Evolutionary conservation across 2,329 filamentous ascomycete genomes (phyloP), one percentile per base, ranked within the genome.

Genomic region (Sarocladium strictum): DNA sequence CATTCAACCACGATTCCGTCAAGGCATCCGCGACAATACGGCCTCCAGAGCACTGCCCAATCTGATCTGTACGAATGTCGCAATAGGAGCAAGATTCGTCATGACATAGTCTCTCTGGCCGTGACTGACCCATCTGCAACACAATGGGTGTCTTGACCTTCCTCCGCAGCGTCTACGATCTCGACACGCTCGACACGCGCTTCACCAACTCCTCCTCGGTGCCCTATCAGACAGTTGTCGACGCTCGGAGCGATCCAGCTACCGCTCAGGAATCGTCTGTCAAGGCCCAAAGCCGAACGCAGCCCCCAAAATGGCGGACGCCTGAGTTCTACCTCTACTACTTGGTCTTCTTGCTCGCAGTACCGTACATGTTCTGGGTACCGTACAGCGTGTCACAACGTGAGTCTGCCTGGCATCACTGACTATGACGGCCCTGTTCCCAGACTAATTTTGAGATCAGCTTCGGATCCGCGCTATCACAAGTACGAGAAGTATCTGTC

Each of bases 351-450:
- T 58, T 78, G 27, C 66, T 81, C 5, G 77, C 76, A 54, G 77
- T 97, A 24, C 90, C 90, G 9, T 80, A 85, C 63, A 99, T 99
- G 92, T 90, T 96, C 72, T 96, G 90, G 76, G 78, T 86, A n/a
- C 86, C 87, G 10, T 89, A 91, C 61, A 83, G 89, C 71, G 90
- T 96, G 45, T 99, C 94, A 23, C 81, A 85, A 72, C 80, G 92
- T 92, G 71, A 56, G 78, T 75, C 38, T 12, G 5, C 4, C 32
- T 51, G 11, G 15, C 3, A 17, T n/a, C n/a, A n/a, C n/a, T n/a
- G n/a, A n/a, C n/a, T n/a, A n/a, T n/a, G n/a, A n/a, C n/a, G n/a
- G 15, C n/a, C n/a, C 10, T n/a, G 3, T 10, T 7, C 32, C 5
- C 17, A 12, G n/a, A 21, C 50, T 53, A 29, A 53, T 27, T n/a